Percentiles rank a stretch among this genome's conserved stretches.
phyloP scores from a whole-genome alignment of 345 rosid species.

The Populus tremula region DNA sequence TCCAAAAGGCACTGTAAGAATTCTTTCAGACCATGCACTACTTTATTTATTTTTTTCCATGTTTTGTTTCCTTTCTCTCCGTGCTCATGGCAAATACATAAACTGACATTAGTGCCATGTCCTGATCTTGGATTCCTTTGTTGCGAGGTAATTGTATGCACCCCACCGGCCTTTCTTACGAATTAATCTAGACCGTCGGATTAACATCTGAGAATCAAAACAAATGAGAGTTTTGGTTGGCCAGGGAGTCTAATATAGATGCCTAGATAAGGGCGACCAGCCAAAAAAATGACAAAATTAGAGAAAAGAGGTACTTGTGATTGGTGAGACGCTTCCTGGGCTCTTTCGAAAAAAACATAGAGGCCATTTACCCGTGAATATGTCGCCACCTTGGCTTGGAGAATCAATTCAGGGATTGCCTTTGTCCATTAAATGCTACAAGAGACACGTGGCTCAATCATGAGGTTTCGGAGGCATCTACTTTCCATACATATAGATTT shows the following conservation, averaged over 20 bases:
- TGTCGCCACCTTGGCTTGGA: slow-evolving; percentile 9
- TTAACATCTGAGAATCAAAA: slow-evolving; percentile 14
- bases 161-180: slow-evolving; percentile 2
- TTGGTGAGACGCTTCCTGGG: slow-evolving; percentile 18
- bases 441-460: slow-evolving; percentile 14
- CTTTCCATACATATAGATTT: neutral
- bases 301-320: slow-evolving; percentile 7
- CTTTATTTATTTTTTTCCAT: neutral
- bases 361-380: slow-evolving; percentile 43
- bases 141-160: neutral
- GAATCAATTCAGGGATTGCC: slow-evolving; percentile 28
- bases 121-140: slow-evolving; percentile 14
- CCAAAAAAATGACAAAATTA: slow-evolving; percentile 33
- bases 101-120: slow-evolving; percentile 14
- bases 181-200: slow-evolving; percentile 22
- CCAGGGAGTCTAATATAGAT: neutral
- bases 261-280: neutral
- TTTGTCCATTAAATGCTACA: slow-evolving; percentile 15
- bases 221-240: neutral
- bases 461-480: neutral
- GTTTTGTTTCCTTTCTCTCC: neutral
- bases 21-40: slow-evolving; percentile 3
- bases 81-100: slow-evolving; percentile 4
- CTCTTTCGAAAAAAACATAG: slow-evolving; percentile 40
- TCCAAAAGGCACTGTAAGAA: slow-evolving; percentile 14